Evolutionary conservation across 192 early-diverging fungal genomes (phyloP).

Genomic region (Backusella tuberculispora): DNA sequence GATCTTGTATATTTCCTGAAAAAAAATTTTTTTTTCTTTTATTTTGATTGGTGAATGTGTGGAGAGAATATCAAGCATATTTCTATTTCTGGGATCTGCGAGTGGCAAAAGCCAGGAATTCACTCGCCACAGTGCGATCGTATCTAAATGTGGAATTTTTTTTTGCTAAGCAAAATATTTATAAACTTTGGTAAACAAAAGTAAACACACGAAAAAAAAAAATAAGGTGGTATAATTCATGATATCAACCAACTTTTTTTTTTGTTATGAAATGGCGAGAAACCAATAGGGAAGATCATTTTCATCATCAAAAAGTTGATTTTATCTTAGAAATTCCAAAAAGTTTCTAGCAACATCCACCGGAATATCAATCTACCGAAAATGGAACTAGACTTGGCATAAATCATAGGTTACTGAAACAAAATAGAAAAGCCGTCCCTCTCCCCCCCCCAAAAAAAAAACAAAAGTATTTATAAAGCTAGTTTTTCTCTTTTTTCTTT

Average conservation of each 20-base stretch:
- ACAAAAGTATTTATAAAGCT: neutral
- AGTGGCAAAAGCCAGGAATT: constrained; percentile 14
- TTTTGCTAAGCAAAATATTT: neutral
- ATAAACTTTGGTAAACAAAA: neutral
- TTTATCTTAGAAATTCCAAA: neutral
- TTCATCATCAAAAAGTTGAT: neutral
- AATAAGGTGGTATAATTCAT: no score
- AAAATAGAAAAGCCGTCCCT: neutral
- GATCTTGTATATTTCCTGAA: neutral
- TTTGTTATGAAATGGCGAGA: neutral
- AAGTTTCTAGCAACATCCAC: neutral
- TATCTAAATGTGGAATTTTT: neutral
- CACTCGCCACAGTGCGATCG: neutral
- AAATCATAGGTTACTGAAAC: neutral
- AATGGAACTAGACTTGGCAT: neutral
- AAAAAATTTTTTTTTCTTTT: neutral
- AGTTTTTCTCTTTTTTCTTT: constrained; percentile 1
- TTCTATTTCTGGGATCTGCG: constrained; percentile 10
- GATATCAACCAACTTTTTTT: neutral
- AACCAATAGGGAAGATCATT: neutral
- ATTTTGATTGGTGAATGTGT: neutral
- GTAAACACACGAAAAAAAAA: neutral
- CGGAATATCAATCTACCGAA: neutral
- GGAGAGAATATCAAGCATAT: neutral
- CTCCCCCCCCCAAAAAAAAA: neutral